Percentiles rank a stretch among this genome's conserved stretches.
phyloP scores from a whole-genome alignment of 179 eudicot genomes.

The Carnegiea gigantea region DNA sequence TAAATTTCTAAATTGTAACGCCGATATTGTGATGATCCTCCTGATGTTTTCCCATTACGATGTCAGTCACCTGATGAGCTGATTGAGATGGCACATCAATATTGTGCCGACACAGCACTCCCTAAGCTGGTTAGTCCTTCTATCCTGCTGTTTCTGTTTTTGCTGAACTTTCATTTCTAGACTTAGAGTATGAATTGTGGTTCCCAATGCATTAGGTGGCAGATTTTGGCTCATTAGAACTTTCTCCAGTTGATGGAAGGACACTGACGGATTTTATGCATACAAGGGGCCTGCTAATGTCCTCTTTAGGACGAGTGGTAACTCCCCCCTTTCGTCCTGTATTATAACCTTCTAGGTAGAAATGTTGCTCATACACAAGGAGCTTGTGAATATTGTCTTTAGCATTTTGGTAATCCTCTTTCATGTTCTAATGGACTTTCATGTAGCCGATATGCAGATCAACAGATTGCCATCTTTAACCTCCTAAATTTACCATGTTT shows the following conservation, averaged over 20 bases:
- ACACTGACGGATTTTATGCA: conserved; percentile 85
- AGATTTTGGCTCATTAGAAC: conserved; percentile 85
- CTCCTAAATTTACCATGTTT: too few relatives aligned
- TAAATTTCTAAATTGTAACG: not conserved
- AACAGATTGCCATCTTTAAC: too few relatives aligned
- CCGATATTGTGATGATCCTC: not conserved
- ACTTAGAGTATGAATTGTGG: conserved; percentile 9
- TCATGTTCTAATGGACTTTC: too few relatives aligned
- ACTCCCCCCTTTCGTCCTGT: conserved; percentile 12
- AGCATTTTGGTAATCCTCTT: not conserved
- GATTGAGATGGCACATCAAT: conserved; percentile 71
- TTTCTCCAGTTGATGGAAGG: conserved; percentile 90
- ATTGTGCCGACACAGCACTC: conserved; percentile 72
- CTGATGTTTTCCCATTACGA: conserved; percentile 17
- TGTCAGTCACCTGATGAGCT: conserved; percentile 73
- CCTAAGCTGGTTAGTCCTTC: conserved; percentile 68
- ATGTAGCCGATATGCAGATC: too few relatives aligned
- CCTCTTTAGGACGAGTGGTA: conserved; percentile 84
- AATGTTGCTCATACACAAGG: not conserved
- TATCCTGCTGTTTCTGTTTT: not conserved
- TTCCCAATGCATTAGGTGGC: conserved; percentile 52
- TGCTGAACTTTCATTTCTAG: not conserved
- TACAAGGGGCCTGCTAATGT: conserved; percentile 72
- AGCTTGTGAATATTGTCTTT: not conserved
- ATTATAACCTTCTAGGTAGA: conserved; percentile 1